phyloP scores from a whole-genome alignment of 768 basidiomycete species.

The Brasilioporus rufonigricans region DNA sequence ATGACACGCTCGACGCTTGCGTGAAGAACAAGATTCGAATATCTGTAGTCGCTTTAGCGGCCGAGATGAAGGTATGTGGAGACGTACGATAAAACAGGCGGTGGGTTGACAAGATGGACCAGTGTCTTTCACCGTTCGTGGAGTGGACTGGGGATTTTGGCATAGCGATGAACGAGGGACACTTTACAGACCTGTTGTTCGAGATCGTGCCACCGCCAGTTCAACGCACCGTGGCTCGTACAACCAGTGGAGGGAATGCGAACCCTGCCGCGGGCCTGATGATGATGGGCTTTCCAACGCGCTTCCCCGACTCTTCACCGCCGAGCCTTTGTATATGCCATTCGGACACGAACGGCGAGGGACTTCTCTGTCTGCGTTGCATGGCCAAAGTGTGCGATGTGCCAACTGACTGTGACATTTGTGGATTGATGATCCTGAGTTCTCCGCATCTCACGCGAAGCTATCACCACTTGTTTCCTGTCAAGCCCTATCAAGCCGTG shows the following conservation, averaged over 20 bases:
- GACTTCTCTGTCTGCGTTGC: conserved; percentile 94
- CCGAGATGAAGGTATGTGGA: conserved; percentile 97
- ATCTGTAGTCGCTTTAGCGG: conserved; percentile 90
- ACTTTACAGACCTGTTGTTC: conserved; percentile 93
- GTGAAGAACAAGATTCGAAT: conserved; percentile 83
- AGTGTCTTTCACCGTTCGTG: conserved; percentile 6
- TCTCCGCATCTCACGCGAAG: conserved; percentile 96
- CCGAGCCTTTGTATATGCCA: conserved; percentile 92
- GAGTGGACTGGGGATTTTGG: conserved; percentile 70
- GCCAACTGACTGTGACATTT: conserved; percentile 97
- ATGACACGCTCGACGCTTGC: conserved; percentile 88
- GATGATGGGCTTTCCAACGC: conserved; percentile 99
- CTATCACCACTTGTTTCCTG: conserved; percentile 94
- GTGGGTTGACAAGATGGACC: conserved; percentile 37
- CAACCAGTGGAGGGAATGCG: conserved; percentile 39
- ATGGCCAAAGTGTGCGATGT: conserved; percentile 94
- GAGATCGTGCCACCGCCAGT: conserved; percentile 95
- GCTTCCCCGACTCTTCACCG: conserved; percentile 79
- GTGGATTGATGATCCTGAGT: conserved; percentile 96
- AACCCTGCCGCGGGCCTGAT: conserved; percentile 86
- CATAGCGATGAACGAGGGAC: conserved; percentile 97
- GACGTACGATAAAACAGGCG: conserved; percentile 88
- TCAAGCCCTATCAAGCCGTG: conserved; percentile 81
- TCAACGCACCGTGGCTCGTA: conserved; percentile 54
- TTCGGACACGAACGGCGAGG: conserved; percentile 85